Conservation (phyloP, 371 early-diverging fungal genomes). For the Mortierella sp. region DNA sequence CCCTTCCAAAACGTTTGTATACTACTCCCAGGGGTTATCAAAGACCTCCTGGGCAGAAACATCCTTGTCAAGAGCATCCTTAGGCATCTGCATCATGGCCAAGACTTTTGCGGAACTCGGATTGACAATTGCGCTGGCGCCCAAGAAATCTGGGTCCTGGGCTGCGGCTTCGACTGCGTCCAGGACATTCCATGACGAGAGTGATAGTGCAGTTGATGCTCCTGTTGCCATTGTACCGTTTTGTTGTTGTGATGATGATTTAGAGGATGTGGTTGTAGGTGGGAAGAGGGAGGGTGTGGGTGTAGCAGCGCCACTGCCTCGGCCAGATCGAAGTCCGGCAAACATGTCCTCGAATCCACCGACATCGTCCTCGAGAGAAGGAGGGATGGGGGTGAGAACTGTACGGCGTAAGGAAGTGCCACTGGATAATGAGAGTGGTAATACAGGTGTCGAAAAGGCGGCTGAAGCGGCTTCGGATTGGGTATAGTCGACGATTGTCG, state of each 20-base stretch:
- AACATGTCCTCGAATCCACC: constrained; percentile 44
- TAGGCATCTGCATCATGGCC: constrained; percentile 59
- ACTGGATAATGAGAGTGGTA: constrained; percentile 20
- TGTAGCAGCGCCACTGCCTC: neutral
- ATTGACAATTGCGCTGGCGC: constrained; percentile 23
- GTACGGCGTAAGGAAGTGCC: neutral
- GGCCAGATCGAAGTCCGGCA: constrained; percentile 1
- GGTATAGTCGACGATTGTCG: constrained; percentile 37
- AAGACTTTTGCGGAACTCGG: constrained; percentile 39
- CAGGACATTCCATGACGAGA: constrained; percentile 34
- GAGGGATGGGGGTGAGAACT: constrained; percentile 11
- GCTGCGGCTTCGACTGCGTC: constrained; percentile 53
- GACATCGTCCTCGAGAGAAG: constrained; percentile 39
- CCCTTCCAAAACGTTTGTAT: too few species aligned
- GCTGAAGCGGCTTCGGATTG: constrained; percentile 23
- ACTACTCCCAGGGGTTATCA: constrained; percentile 57
- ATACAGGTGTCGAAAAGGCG: neutral
- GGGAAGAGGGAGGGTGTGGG: neutral
- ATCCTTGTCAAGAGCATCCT: constrained; percentile 50
- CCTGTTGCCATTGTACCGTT: neutral
- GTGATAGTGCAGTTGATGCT: neutral
- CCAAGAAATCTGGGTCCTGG: constrained; percentile 49
- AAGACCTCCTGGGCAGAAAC: constrained; percentile 53
- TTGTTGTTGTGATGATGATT: neutral
- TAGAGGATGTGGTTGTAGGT: neutral